A percentile compares a stretch with the other conserved stretches of the same genome.
phyloP scores from a whole-genome alignment of 78 protist species.

The Capsaspora owczarzaki region DNA sequence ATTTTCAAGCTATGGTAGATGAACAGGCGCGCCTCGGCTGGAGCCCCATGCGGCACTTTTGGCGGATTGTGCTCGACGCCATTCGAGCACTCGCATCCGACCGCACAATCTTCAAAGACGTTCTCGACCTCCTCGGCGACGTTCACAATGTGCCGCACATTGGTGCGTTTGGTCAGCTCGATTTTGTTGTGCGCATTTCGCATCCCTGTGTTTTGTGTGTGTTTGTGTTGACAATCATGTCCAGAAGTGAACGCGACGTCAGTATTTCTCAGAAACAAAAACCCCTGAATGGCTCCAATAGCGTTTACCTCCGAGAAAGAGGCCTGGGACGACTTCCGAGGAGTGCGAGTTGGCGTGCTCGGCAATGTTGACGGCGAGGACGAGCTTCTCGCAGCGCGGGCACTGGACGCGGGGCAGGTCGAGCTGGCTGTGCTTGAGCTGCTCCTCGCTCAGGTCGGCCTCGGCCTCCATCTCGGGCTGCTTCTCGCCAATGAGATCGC shows the following conservation, averaged over 20 bases:
- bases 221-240: too few relatives aligned
- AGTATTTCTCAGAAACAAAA: background rate
- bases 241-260: background rate
- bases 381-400: background rate
- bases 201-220: background rate
- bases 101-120: background rate
- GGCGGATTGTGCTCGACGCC: background rate
- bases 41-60: too few relatives aligned
- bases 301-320: background rate
- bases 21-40: background rate
- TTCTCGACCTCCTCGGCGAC: constrained; percentile 1
- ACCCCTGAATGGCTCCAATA: background rate
- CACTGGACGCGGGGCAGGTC: background rate
- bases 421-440: background rate
- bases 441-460: background rate
- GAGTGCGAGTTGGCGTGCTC: constrained; percentile 1
- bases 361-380: too few relatives aligned
- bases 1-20: background rate
- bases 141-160: background rate
- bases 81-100: background rate
- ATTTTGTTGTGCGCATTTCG: constrained; percentile 7
- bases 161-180: background rate
- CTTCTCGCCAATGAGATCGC: background rate
- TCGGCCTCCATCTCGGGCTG: background rate
- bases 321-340: background rate